Base-by-base conservation (phyloP, 2,329 filamentous ascomycete species). In the Gnomoniopsis smithogilvyi region DNA sequence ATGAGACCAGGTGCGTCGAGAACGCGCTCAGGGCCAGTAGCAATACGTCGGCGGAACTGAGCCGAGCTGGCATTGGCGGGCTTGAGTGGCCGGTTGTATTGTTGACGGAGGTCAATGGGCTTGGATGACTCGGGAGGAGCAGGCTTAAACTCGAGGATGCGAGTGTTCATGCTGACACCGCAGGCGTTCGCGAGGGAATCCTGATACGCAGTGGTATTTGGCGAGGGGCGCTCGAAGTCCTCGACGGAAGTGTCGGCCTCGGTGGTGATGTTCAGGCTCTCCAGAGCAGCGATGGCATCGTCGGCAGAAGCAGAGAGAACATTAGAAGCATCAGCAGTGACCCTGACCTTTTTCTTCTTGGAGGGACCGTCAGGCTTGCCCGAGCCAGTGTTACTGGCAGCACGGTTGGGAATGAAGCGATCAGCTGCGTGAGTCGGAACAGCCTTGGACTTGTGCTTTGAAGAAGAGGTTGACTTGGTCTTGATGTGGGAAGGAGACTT, bases 91-190 rank as follows among this genome's bases (percentile, higher is more conserved):
- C 95, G 88, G 82, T 98, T 99, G 84, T 99, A 99, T 74, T 99
- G 95, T 63, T 95, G 91, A 60, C 95, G 90, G 63, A 99, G 88
- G 73, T 99, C 95, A 71, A 99, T 96, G 38, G 95, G 95, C 83
- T 96, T 97, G 36, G 93, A 96, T 7, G 95, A 98, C 79, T 98
- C 95, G 3, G 95, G 95, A n/a, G 95, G 86, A 2, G 94, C 92
- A 56, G 95, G 95, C 87, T 99, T 99, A 84, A 97, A 99, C 61
- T 95, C 91, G 54, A 99, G 89, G 68, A 99, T 99, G 63, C 95
- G 91, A 57, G 93, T 96, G 80, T 93, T 96, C 63, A 96, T 84
- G 70, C 87, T 94, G 63, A 99, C 92, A 59, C 93, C 95, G 73
- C 94, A 98, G 52, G 94, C 94, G 65, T 87, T 88, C 49, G 94